Evolutionary conservation across 1,284 basidiomycete species (phyloP).

Genomic region (Leccinum angustisporum): DNA sequence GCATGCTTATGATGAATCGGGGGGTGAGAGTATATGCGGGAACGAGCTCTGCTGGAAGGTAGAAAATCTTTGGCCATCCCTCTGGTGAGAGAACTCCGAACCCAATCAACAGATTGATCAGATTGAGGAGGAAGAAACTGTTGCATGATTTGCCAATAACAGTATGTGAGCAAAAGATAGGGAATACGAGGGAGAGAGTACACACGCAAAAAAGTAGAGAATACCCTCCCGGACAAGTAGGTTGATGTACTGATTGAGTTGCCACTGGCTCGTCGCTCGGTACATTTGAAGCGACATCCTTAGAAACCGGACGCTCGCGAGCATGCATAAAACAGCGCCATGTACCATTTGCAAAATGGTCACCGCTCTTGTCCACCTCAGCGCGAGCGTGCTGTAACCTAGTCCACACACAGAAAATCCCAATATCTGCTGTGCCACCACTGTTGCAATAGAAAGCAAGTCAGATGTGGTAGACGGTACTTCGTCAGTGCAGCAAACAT

Average conservation of each 20-base stretch:
- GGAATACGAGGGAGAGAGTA: background rate
- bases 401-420: background rate
- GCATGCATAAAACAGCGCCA: background rate
- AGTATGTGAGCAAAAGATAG: background rate
- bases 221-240: background rate
- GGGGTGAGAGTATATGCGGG: background rate
- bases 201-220: background rate
- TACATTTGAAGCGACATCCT: background rate
- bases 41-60: background rate
- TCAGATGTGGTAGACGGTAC: background rate
- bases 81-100: background rate
- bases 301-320: background rate
- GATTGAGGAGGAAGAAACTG: background rate
- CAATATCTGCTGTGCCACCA: background rate
- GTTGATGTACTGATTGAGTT: background rate
- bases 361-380: background rate
- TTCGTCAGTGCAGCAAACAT: background rate
- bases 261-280: background rate
- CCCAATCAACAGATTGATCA: background rate
- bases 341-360: background rate
- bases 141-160: background rate
- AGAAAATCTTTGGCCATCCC: background rate
- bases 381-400: background rate
- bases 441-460: background rate
- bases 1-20: background rate